Conservation (phyloP, 345 rosid species). For the Aquilaria yunnanensis region DNA sequence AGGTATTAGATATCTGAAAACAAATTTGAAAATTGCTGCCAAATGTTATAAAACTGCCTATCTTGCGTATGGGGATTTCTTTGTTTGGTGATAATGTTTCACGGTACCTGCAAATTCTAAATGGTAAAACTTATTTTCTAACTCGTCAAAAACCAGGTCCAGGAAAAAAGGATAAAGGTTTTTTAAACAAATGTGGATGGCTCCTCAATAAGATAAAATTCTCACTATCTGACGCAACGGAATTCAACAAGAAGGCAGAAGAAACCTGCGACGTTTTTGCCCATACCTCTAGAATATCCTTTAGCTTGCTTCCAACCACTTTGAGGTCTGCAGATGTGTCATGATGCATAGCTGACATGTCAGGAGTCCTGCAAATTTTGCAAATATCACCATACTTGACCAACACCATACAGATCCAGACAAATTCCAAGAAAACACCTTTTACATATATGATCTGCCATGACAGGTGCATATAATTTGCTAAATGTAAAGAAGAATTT, state of each 20-base stretch:
- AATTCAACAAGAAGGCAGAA: neutral
- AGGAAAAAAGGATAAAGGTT: neutral
- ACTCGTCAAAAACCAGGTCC: neutral
- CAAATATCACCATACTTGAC: neutral
- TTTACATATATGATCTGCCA: no score
- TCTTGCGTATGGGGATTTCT: no score
- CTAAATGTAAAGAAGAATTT: no score
- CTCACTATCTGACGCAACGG: neutral
- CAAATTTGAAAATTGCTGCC: neutral
- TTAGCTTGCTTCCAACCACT: constrained; percentile 55
- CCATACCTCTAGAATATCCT: constrained; percentile 54
- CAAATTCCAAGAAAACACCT: no score
- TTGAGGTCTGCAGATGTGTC: constrained; percentile 65
- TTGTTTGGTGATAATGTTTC: no score
- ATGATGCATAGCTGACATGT: constrained; percentile 77
- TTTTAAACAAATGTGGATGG: neutral
- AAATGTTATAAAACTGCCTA: neutral
- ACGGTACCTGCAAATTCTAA: no score
- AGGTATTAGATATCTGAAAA: constrained; percentile 44
- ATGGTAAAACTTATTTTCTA: neutral
- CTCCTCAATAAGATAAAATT: neutral
- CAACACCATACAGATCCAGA: no score
- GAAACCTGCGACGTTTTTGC: neutral
- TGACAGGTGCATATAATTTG: no score
- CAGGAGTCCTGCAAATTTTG: constrained; percentile 53